Evolutionary conservation across 108 stramenopile genomes (phyloP).

Genomic region (Conticribra guillardii): DNA sequence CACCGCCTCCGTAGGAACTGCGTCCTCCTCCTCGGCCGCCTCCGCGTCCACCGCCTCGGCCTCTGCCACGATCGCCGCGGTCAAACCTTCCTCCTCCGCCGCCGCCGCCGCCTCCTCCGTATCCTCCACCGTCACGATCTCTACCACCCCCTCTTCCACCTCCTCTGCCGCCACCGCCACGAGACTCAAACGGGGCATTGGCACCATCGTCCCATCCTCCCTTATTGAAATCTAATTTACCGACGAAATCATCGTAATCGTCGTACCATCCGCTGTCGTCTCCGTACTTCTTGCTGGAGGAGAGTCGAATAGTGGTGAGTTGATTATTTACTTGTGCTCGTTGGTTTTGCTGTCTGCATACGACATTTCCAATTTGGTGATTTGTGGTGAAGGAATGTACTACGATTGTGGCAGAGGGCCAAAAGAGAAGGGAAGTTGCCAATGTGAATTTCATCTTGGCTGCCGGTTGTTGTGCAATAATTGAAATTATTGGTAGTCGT

Average conservation of each 20-base stretch:
- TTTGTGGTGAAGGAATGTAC: neutral
- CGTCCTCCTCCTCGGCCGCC: conserved; percentile 36
- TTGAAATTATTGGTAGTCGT: too few relatives aligned
- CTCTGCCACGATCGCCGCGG: conserved; percentile 7
- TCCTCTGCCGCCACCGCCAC: conserved; percentile 1
- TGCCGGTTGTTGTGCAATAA: too few relatives aligned
- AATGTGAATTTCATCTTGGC: neutral
- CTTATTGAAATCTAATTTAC: conserved; percentile 31
- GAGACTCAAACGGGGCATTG: conserved; percentile 4
- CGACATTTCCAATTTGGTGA: neutral
- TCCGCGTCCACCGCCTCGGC: conserved; percentile 9
- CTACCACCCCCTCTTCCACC: too few relatives aligned
- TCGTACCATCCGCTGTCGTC: conserved; percentile 32
- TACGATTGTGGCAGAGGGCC: neutral
- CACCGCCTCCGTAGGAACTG: neutral
- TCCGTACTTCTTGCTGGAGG: neutral
- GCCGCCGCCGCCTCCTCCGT: conserved; percentile 3
- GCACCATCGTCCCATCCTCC: conserved; percentile 35
- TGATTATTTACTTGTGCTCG: neutral
- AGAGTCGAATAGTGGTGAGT: neutral
- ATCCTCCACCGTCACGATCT: conserved; percentile 10
- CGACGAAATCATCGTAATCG: conserved; percentile 48
- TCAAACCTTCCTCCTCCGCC: too few relatives aligned
- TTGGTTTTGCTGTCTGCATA: neutral
- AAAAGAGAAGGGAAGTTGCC: neutral